Evolutionary conservation across 192 early-diverging fungal genomes (phyloP).

Genomic region (Gryganskiella cystojenkinii): DNA sequence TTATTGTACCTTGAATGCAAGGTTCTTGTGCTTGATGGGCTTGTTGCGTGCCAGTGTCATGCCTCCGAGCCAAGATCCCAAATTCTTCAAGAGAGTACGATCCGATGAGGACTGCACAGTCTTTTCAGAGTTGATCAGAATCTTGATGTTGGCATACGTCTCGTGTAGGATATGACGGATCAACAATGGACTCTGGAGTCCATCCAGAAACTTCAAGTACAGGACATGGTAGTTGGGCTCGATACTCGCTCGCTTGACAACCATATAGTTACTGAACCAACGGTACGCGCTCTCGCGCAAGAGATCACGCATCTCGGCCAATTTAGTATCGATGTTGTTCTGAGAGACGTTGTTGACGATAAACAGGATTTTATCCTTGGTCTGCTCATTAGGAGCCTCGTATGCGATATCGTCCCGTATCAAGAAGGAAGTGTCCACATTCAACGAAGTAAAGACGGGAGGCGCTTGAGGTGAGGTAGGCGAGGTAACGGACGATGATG

Average conservation of each 20-base stretch:
- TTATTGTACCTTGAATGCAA: constrained; percentile 90
- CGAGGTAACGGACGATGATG: background rate
- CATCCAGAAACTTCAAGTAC: constrained; percentile 88
- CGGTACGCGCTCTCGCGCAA: constrained; percentile 71
- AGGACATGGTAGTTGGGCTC: constrained; percentile 97
- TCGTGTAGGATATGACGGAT: constrained; percentile 85
- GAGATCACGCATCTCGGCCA: constrained; percentile 79
- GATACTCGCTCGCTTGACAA: constrained; percentile 94
- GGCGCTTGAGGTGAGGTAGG: constrained; percentile 36
- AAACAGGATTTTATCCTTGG: constrained; percentile 93
- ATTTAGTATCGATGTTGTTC: constrained; percentile 86
- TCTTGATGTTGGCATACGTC: constrained; percentile 87
- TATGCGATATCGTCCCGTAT: constrained; percentile 58
- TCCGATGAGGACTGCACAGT: constrained; percentile 93
- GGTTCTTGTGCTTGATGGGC: constrained; percentile 95
- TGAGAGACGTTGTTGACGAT: constrained; percentile 95
- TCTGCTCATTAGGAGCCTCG: constrained; percentile 52
- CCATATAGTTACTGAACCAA: constrained; percentile 97
- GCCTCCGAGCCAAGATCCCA: constrained; percentile 97
- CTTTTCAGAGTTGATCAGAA: constrained; percentile 93
- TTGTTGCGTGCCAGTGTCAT: constrained; percentile 92
- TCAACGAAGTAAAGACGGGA: constrained; percentile 72
- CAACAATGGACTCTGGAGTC: constrained; percentile 74
- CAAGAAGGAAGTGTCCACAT: constrained; percentile 64
- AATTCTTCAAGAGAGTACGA: constrained; percentile 91